phyloP scores from a whole-genome alignment of 2,329 filamentous ascomycete species.

The Aureobasidium uvarum region DNA sequence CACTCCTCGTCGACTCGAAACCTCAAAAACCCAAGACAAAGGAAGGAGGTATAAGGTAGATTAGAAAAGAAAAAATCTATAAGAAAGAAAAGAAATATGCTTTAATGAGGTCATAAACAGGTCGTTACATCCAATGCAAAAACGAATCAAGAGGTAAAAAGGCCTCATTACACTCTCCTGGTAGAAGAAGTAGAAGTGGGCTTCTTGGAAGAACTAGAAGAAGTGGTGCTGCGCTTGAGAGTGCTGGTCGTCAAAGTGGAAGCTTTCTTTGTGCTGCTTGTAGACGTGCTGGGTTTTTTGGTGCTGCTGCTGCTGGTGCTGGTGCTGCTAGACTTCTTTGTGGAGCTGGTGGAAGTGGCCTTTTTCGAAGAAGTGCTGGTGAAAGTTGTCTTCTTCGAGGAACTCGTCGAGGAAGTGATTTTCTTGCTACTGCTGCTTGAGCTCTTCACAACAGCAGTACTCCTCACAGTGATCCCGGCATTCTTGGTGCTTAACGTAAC shows the following conservation, averaged over 20 bases:
- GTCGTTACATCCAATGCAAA: neutral
- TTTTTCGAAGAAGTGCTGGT: slow-evolving; percentile 1
- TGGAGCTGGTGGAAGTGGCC: neutral
- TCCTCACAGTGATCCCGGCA: neutral
- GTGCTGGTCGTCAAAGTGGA: slow-evolving; percentile 3
- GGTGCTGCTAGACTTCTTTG: neutral
- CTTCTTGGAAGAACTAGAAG: neutral
- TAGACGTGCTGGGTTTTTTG: neutral
- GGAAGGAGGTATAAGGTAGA: no score
- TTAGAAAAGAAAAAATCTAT: no score
- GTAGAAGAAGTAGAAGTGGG: neutral
- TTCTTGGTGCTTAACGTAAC: neutral
- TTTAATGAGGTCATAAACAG: no score
- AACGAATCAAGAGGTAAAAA: neutral
- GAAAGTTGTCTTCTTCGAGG: neutral
- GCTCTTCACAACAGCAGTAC: neutral
- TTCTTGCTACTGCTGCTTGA: neutral
- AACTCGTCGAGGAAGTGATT: neutral
- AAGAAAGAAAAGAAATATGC: no score
- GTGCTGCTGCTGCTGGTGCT: neutral
- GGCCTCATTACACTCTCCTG: neutral
- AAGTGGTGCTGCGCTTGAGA: neutral
- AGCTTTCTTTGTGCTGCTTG: slow-evolving; percentile 1
- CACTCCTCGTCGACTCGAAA: no score
- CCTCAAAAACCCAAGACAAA: no score